Percentiles rank a stretch among this genome's conserved stretches.
Conservation (phyloP, 192 early-diverging fungal genomes). For the Coemansia sp. region DNA sequence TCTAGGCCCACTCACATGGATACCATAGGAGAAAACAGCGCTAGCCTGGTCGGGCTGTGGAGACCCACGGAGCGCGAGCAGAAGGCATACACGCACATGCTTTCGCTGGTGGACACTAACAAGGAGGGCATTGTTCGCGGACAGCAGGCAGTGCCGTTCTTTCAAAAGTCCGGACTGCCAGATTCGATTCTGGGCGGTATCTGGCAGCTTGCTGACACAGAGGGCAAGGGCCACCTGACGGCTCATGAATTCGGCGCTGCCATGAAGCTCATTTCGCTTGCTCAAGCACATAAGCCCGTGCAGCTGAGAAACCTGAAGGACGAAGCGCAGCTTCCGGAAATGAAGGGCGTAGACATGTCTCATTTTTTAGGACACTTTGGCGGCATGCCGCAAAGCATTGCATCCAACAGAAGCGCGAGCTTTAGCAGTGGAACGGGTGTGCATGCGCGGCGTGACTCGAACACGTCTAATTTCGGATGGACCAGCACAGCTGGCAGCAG, state of each 20-base stretch:
- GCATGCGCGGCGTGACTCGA: slow-evolving; percentile 38
- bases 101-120: slow-evolving; percentile 60
- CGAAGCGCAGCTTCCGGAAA: slow-evolving; percentile 59
- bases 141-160: slow-evolving; percentile 68
- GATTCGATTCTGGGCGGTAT: slow-evolving; percentile 68
- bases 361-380: not conserved
- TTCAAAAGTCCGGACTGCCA: slow-evolving; percentile 69
- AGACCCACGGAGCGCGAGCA: slow-evolving; percentile 64
- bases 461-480: slow-evolving; percentile 45
- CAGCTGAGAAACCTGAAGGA: slow-evolving; percentile 53
- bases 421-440: slow-evolving; percentile 4
- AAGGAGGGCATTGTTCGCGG: slow-evolving; percentile 69
- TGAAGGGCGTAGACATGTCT: slow-evolving; percentile 56
- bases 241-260: slow-evolving; percentile 73
- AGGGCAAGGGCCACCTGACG: slow-evolving; percentile 74
- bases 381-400: slow-evolving; percentile 11
- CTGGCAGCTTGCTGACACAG: slow-evolving; percentile 83
- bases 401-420: slow-evolving; percentile 9
- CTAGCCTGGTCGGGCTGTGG: slow-evolving; percentile 35
- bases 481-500: slow-evolving; percentile 15
- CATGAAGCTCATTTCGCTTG: slow-evolving; percentile 86
- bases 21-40: slow-evolving; percentile 11
- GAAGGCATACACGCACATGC: slow-evolving; percentile 61
- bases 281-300: slow-evolving; percentile 68
- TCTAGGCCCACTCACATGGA: slow-evolving; percentile 15